These are phyloP conservation scores for Cucurbitaria berberidis DNA, from an alignment of 2,329 filamentous ascomycete species.

Conservation along the genomic window DNA sequence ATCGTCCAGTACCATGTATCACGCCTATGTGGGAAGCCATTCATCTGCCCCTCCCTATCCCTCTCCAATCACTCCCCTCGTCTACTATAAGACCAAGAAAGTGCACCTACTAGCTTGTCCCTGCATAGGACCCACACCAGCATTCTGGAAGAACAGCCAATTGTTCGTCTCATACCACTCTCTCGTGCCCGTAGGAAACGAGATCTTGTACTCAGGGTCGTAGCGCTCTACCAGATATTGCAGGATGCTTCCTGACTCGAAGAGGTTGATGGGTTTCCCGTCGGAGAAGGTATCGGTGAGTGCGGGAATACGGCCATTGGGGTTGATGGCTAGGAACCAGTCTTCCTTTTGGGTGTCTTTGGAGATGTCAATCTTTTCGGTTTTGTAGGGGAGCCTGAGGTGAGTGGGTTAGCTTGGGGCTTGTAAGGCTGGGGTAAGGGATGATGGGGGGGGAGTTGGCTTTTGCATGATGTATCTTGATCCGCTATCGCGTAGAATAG, in stretches of 20 bases:
- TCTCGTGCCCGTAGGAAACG: constrained; percentile 72
- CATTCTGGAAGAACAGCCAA: constrained; percentile 75
- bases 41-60: neutral
- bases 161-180: constrained; percentile 82
- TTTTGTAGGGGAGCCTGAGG: constrained; percentile 72
- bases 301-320: constrained; percentile 89
- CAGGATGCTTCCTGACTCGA: constrained; percentile 84
- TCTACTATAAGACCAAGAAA: neutral
- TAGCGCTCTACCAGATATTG: constrained; percentile 84
- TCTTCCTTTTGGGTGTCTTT: constrained; percentile 82
- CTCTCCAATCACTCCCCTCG: neutral
- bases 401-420: neutral
- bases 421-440: neutral
- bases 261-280: constrained; percentile 75
- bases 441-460: too few species aligned
- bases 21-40: neutral
- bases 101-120: constrained; percentile 63
- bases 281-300: constrained; percentile 77
- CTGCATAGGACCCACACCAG: constrained; percentile 82
- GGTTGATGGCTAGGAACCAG: constrained; percentile 92
- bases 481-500: too few species aligned
- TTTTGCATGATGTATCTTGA: too few species aligned
- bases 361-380: constrained; percentile 71
- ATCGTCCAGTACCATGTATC: neutral
- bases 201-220: constrained; percentile 81